Conservation (phyloP, 108 stramenopile genomes). For the Licmophora abbreviata region DNA sequence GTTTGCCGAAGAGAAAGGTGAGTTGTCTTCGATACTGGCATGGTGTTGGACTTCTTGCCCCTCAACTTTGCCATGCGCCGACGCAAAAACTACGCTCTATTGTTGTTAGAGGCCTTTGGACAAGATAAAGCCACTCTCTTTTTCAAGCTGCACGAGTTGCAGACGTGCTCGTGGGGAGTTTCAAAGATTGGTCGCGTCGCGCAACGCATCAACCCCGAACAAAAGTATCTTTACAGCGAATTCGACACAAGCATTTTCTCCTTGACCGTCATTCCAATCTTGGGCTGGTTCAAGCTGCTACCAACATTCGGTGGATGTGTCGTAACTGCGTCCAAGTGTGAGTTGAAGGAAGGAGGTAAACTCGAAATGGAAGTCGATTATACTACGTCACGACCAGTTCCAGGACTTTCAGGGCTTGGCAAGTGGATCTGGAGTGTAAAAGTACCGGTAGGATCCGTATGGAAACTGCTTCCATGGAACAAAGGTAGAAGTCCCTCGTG, state of each 20-base stretch:
- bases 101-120: constrained; percentile 43
- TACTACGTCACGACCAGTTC: constrained; percentile 68
- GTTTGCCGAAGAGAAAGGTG: constrained; percentile 7
- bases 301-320: constrained; percentile 95
- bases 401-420: constrained; percentile 67
- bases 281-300: constrained; percentile 89
- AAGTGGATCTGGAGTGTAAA: constrained; percentile 80
- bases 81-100: background rate
- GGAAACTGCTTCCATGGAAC: constrained; percentile 88
- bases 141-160: constrained; percentile 90
- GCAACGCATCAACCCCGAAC: constrained; percentile 59
- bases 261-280: constrained; percentile 83
- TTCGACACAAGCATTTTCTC: constrained; percentile 75
- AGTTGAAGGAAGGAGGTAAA: constrained; percentile 37
- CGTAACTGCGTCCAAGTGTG: constrained; percentile 60
- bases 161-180: constrained; percentile 88
- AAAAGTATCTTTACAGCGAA: constrained; percentile 58
- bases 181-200: constrained; percentile 85
- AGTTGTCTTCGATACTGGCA: background rate
- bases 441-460: constrained; percentile 74
- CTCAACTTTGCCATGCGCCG: background rate
- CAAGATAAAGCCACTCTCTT: constrained; percentile 82
- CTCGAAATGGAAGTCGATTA: constrained; percentile 80
- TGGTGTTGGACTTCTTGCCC: background rate
- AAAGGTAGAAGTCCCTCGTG: constrained; percentile 59